Percentiles rank a stretch among this genome's conserved stretches.
Conservation (phyloP, 306 rosid genomes). For the Fragaria nilgerrensis region DNA sequence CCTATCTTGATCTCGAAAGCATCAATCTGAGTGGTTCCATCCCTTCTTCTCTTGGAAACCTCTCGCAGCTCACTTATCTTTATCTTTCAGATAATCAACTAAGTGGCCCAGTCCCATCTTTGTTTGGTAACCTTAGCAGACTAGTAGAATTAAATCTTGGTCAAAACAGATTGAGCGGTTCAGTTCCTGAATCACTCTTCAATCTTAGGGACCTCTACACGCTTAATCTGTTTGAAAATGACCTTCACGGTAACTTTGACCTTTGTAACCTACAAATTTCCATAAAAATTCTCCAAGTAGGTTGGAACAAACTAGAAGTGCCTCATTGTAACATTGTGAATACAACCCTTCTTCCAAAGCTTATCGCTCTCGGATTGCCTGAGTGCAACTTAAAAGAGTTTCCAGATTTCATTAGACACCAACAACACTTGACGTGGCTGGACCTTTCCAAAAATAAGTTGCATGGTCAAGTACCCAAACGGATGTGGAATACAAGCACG, state of each 20-base stretch:
- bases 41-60: neutral
- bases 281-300: neutral
- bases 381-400: neutral
- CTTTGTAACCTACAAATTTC: neutral
- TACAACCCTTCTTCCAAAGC: neutral
- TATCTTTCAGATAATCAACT: neutral
- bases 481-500: neutral
- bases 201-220: neutral
- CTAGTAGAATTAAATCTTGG: rapidly evolving
- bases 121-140: neutral
- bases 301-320: neutral
- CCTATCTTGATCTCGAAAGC: rapidly evolving
- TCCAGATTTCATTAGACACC: neutral
- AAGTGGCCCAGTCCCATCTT: neutral
- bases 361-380: rapidly evolving
- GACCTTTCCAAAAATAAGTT: neutral
- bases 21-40: neutral
- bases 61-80: neutral
- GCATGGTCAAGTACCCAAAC: neutral
- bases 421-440: neutral
- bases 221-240: rapidly evolving
- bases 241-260: neutral
- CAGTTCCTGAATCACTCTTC: neutral
- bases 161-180: rapidly evolving
- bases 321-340: neutral